A percentile compares a stretch with the other conserved stretches of the same genome.
Evolutionary conservation across 192 early-diverging fungal genomes (phyloP).

Genomic region (Physocladia obscura): DNA sequence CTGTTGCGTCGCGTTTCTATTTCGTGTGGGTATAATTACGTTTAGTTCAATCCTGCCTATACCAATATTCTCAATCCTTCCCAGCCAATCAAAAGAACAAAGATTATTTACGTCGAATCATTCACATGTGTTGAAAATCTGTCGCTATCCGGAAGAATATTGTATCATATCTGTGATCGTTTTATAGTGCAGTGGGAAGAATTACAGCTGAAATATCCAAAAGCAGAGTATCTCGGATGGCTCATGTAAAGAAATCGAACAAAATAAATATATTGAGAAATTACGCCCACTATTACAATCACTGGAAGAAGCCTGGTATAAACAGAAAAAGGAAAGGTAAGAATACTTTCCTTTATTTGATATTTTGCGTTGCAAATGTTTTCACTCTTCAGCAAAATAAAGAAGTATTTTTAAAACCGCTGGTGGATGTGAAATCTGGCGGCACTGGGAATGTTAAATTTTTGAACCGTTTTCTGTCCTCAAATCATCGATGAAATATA

Average conservation of each 20-base stretch:
- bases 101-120: slow-evolving; percentile 84
- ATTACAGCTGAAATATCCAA: slow-evolving; percentile 20
- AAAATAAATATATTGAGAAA: not conserved
- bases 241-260: not conserved
- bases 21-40: slow-evolving; percentile 47
- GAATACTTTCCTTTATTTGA: no score
- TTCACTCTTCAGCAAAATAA: no score
- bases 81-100: slow-evolving; percentile 40
- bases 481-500: no score
- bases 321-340: no score
- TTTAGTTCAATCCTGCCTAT: not conserved
- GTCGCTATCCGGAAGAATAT: slow-evolving; percentile 84
- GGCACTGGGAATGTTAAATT: no score
- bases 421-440: no score
- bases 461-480: no score
- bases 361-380: no score
- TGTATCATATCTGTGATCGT: slow-evolving; percentile 73
- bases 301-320: no score
- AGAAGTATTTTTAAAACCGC: no score
- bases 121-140: slow-evolving; percentile 81
- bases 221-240: slow-evolving; percentile 36
- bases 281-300: no score
- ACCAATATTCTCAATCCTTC: not conserved
- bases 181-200: slow-evolving; percentile 93
- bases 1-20: slow-evolving; percentile 59